Conservation (phyloP, 208 protist species). For the Jaenimonas drosophilae region DNA sequence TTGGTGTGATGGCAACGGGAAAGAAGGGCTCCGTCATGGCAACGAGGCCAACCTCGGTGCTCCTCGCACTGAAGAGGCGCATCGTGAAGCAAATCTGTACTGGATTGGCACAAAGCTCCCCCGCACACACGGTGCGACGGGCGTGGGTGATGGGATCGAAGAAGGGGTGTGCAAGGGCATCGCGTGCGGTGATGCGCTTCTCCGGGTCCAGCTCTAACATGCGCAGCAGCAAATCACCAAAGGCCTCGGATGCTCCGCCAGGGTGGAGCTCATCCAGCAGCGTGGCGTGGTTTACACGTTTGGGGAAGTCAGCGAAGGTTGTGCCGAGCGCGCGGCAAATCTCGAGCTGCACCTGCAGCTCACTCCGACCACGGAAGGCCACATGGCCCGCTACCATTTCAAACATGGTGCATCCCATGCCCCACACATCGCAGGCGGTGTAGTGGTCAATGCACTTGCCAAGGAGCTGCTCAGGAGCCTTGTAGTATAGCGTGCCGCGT, state of each 20-base stretch:
- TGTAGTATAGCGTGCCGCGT: conserved; percentile 77
- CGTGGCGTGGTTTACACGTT: conserved; percentile 22
- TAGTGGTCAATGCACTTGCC: conserved; percentile 83
- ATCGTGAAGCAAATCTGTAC: too few relatives aligned
- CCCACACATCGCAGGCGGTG: conserved; percentile 93
- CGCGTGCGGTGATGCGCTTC: conserved; percentile 50
- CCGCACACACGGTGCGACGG: too few relatives aligned
- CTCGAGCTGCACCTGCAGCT: conserved; percentile 72
- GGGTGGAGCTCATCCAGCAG: conserved; percentile 53
- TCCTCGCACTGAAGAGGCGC: too few relatives aligned
- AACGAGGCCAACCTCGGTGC: too few relatives aligned
- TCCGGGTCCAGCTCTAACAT: conserved; percentile 64
- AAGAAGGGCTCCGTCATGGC: too few relatives aligned
- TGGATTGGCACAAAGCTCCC: too few relatives aligned
- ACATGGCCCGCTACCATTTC: conserved; percentile 84
- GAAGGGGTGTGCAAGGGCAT: conserved; percentile 55
- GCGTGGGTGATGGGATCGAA: conserved; percentile 40
- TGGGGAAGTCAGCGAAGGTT: conserved; percentile 36
- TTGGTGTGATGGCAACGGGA: too few relatives aligned
- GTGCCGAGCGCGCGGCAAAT: conserved; percentile 56
- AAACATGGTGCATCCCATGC: conserved; percentile 88
- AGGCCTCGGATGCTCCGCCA: too few relatives aligned
- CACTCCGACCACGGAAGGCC: conserved; percentile 84
- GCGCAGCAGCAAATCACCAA: conserved; percentile 36
- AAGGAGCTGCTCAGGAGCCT: conserved; percentile 87